Percentiles rank a stretch among this genome's conserved stretches.
These are phyloP conservation scores for Trichosanthes truncata DNA, from an alignment of 306 rosid species.

Conservation along the genomic window DNA sequence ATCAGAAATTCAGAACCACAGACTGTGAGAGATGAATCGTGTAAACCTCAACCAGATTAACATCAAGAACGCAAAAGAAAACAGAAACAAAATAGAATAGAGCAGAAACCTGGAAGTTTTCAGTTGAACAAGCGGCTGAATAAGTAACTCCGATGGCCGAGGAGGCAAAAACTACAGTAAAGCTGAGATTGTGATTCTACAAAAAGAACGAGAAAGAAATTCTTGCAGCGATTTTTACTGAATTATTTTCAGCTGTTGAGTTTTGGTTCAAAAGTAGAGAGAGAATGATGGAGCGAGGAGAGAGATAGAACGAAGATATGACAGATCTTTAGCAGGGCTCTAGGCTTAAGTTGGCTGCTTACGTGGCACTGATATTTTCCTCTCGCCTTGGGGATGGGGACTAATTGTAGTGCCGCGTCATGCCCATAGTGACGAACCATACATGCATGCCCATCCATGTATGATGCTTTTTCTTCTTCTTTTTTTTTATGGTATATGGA, in stretches of 20 bases:
- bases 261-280: constrained; percentile 15
- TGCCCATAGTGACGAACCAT: background rate
- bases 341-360: constrained; percentile 25
- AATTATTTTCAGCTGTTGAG: constrained; percentile 1
- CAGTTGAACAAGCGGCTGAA: background rate
- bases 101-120: background rate
- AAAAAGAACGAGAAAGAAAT: background rate
- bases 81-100: background rate
- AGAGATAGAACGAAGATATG: background rate
- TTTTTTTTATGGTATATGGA: background rate
- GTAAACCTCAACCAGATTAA: background rate
- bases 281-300: background rate
- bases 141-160: background rate
- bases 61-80: background rate
- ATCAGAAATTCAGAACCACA: background rate
- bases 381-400: constrained; percentile 24
- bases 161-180: background rate
- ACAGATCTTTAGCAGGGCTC: constrained; percentile 51
- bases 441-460: background rate
- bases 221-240: background rate
- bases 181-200: background rate
- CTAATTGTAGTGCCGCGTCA: constrained; percentile 24
- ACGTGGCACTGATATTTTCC: constrained; percentile 95
- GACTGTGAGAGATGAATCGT: background rate
- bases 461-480: background rate